Base-by-base conservation (phyloP, 352 stramenopile genomes). In the Globisporangium apiculatum region DNA sequence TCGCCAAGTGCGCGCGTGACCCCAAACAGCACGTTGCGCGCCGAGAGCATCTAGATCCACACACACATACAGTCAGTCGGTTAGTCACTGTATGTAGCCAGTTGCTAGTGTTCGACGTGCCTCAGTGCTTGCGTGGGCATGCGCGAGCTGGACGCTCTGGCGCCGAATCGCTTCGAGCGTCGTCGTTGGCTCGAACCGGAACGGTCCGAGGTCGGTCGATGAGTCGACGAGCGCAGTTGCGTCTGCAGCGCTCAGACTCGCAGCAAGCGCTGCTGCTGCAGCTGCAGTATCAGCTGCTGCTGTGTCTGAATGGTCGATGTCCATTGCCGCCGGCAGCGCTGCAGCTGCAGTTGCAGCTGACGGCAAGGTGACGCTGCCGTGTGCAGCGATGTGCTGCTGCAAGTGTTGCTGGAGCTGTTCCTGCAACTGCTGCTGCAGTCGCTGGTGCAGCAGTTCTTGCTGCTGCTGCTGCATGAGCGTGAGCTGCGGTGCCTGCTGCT, bases 1-100 rank as follows among this genome's bases (percentile, higher is more conserved):
- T 99, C 96, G 48, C 97, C 95, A 0, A 98, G 75, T 75, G 99
- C 95, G 35, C 94, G 93, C 15, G 96, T 78, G 8, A 99, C 68
- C 24, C 95, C 96, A 45, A 99, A 69, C n/a, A 97, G 53, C 41
- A 99, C 66, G 69, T 98, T 99, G 2, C 96, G 86, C 46, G 94
- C 72, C 41, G 73, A 83, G 60, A 86, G 66, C 51, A 72, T 67
- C 65, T 80, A 43, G 9, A 57, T 41, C 17, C 6, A 12, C 24
- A 31, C 24, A 5, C 42, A 10, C 15, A 49, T 35, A 5, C 14
- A 37, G 18, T 40, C 11, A 24, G 18, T 31, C 36, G 8, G 6
- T 24, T 12, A 47, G n/a, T 15, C 9, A 24, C 4, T 38, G 1
- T 17, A 40, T 15, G 46, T n/a, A 14, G 37, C 15, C 5, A 49